Evolutionary conservation across 805 yeast species (phyloP).

Genomic region (Candida takata): DNA sequence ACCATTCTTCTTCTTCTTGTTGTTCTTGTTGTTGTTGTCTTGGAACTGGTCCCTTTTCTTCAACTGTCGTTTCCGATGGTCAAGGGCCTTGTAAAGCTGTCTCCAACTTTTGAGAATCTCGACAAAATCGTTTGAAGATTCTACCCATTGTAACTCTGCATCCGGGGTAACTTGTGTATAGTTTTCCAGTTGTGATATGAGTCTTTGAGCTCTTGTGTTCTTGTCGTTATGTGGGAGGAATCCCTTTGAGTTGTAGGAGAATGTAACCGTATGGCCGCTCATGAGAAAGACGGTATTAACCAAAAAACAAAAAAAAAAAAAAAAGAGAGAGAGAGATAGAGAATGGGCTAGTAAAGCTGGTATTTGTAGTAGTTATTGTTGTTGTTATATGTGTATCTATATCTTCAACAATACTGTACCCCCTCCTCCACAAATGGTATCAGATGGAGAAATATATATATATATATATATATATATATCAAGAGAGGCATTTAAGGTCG

Average conservation of each 20-base stretch:
- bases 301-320: too few relatives aligned
- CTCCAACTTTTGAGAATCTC: conserved; percentile 18
- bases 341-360: too few relatives aligned
- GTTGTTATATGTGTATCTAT: too few relatives aligned
- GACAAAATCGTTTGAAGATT: conserved; percentile 11
- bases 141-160: conserved; percentile 14
- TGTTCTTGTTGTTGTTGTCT: neutral
- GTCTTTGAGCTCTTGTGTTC: neutral
- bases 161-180: conserved; percentile 4
- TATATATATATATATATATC: too few relatives aligned
- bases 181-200: neutral
- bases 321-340: too few relatives aligned
- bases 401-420: too few relatives aligned
- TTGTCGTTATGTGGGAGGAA: conserved; percentile 8
- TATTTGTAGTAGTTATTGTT: too few relatives aligned
- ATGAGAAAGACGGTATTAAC: too few relatives aligned
- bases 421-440: too few relatives aligned
- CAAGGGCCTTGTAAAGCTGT: conserved; percentile 22
- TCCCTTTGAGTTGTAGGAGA: conserved; percentile 6
- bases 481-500: too few relatives aligned
- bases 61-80: conserved; percentile 20
- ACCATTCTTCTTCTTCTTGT: neutral
- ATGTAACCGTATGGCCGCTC: conserved; percentile 12
- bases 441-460: too few relatives aligned
- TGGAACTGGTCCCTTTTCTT: conserved; percentile 7